A percentile compares a stretch with the other conserved stretches of the same genome.
Conservation (phyloP, 2,329 filamentous ascomycete genomes). For the Lachnellula subtilissima region DNA sequence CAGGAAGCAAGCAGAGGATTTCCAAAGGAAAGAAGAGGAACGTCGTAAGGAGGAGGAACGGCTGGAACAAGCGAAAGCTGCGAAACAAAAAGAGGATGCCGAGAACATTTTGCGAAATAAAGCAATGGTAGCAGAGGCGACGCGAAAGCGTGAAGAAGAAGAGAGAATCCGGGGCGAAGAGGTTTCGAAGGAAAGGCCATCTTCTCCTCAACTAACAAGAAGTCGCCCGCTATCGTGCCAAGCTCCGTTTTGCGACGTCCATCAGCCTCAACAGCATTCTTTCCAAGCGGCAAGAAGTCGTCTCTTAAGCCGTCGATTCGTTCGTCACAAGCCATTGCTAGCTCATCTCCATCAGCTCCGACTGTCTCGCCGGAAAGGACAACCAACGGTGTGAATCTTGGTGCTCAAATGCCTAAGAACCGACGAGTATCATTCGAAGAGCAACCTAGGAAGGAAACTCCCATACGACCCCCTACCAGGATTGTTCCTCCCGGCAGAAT, state of each 20-base stretch:
- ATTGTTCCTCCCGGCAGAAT: conserved; percentile 5
- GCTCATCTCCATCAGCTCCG: conserved; percentile 17
- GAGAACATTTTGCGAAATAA: conserved; percentile 15
- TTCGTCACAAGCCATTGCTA: conserved; percentile 18
- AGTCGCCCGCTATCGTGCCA: conserved; percentile 3
- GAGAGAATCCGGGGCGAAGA: conserved; percentile 15
- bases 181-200: conserved; percentile 5
- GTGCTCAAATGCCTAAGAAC: conserved; percentile 18
- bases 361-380: conserved; percentile 11
- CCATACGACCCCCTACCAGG: conserved; percentile 3
- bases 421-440: conserved; percentile 20
- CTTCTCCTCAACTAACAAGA: conserved; percentile 4
- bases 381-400: conserved; percentile 15
- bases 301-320: conserved; percentile 14
- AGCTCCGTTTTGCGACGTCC: neutral
- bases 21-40: conserved; percentile 5
- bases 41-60: conserved; percentile 2
- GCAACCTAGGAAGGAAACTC: conserved; percentile 5
- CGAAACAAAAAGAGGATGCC: conserved; percentile 2
- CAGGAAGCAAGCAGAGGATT: conserved; percentile 9
- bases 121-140: conserved; percentile 9
- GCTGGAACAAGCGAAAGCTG: conserved; percentile 3
- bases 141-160: conserved; percentile 10
- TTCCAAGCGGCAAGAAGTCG: conserved; percentile 24
- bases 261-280: conserved; percentile 24